phyloP scores from a whole-genome alignment of 306 rosid genomes.

The Begonia masoniana region DNA sequence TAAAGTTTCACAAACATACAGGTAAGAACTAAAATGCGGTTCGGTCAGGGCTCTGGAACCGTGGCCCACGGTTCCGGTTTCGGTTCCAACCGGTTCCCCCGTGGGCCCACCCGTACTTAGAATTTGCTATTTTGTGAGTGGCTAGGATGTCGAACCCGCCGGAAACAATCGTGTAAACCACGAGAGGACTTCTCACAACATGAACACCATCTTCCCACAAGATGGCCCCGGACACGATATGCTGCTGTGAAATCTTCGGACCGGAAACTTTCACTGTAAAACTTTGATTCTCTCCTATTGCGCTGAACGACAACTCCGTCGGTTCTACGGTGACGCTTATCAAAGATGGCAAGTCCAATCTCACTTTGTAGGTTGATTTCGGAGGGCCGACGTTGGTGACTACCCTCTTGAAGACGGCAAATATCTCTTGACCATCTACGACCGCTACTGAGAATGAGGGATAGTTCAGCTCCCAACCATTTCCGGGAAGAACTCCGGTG shows the following conservation, averaged over 20 bases:
- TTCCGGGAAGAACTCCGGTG: slow-evolving; percentile 8
- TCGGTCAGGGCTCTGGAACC: too few species aligned
- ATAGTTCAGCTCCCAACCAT: slow-evolving; percentile 19
- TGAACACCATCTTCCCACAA: slow-evolving; percentile 11
- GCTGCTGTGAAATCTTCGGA: slow-evolving; percentile 7
- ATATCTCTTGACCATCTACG: slow-evolving; percentile 11
- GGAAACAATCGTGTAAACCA: slow-evolving; percentile 11
- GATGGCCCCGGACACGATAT: slow-evolving; percentile 13
- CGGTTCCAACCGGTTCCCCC: too few species aligned
- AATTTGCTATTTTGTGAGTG: too few species aligned
- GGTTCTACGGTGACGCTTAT: slow-evolving; percentile 7
- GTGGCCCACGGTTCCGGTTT: too few species aligned
- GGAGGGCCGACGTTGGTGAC: slow-evolving; percentile 23
- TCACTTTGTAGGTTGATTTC: slow-evolving; percentile 13
- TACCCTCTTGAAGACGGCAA: slow-evolving; percentile 15
- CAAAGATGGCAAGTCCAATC: neutral
- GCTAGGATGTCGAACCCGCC: too few species aligned
- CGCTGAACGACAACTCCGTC: slow-evolving; percentile 9
- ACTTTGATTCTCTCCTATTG: slow-evolving; percentile 12
- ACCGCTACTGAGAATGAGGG: slow-evolving; percentile 18
- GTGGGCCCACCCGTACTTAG: too few species aligned
- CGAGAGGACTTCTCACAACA: slow-evolving; percentile 17
- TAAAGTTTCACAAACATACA: too few species aligned
- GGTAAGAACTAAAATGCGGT: too few species aligned
- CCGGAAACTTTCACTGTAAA: slow-evolving; percentile 9